A percentile compares a stretch with the other conserved stretches of the same genome.
Evolutionary conservation across 768 basidiomycete genomes (phyloP).

Genomic region (Leccinum uliginosum): DNA sequence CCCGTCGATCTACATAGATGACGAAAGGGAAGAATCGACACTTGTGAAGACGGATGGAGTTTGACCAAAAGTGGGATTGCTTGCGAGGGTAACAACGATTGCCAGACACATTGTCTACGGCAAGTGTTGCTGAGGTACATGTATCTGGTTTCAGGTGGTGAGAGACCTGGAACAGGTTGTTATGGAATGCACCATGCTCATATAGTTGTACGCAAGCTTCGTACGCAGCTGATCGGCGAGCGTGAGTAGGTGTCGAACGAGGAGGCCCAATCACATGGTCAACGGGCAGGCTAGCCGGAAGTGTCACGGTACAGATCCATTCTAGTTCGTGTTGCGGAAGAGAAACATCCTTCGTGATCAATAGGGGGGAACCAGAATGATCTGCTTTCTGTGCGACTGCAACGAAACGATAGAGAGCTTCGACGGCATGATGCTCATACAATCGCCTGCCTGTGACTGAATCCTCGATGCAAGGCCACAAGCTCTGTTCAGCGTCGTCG

Average conservation of each 20-base stretch:
- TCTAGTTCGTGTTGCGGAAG: constrained; percentile 14
- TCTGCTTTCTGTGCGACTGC: constrained; percentile 18
- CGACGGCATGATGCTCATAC: constrained; percentile 52
- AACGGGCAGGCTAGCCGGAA: constrained; percentile 42
- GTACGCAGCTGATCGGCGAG: constrained; percentile 58
- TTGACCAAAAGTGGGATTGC: constrained; percentile 64
- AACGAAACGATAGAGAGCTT: constrained; percentile 51
- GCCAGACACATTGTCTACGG: constrained; percentile 34
- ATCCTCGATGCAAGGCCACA: constrained; percentile 46
- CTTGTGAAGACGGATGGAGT: constrained; percentile 29
- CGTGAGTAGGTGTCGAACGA: constrained; percentile 44
- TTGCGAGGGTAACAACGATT: constrained; percentile 55
- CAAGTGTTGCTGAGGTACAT: constrained; percentile 6
- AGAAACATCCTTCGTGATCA: constrained; percentile 22
- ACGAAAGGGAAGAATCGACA: constrained; percentile 37
- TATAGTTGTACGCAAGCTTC: constrained; percentile 49
- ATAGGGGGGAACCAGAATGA: constrained; percentile 12
- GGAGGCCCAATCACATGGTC: constrained; percentile 41
- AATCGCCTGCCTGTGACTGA: constrained; percentile 60
- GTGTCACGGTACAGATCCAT: constrained; percentile 46
- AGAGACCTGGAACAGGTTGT: constrained; percentile 36
- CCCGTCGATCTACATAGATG: constrained; percentile 27
- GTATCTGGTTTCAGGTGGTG: constrained; percentile 1
- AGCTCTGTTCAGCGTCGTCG: constrained; percentile 33
- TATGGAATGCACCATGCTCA: constrained; percentile 48